These are phyloP conservation scores for Suillus subluteus DNA, from an alignment of 768 basidiomycete species.

Conservation along the genomic window DNA sequence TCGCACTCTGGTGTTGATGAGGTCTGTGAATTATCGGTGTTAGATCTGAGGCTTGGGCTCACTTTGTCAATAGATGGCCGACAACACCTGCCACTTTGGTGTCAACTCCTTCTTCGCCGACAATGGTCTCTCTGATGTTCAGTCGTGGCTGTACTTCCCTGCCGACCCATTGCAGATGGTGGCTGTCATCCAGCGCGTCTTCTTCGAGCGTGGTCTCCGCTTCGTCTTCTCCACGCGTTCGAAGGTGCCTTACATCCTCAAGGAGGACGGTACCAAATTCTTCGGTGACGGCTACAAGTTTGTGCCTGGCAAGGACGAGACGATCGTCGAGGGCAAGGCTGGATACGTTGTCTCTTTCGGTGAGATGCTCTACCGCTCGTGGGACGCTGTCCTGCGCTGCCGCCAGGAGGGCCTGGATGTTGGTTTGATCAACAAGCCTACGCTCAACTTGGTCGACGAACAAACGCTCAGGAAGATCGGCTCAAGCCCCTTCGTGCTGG, in stretches of 20 bases:
- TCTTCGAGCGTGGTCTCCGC: conserved; percentile 82
- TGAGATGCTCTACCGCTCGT: conserved; percentile 84
- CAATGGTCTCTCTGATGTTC: conserved; percentile 81
- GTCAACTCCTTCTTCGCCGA: conserved; percentile 89
- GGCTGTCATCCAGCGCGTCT: conserved; percentile 73
- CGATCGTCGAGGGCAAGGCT: conserved; percentile 73
- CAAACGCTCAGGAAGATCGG: conserved; percentile 76
- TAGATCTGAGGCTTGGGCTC: neutral
- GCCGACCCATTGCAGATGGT: conserved; percentile 83
- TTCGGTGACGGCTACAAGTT: conserved; percentile 78
- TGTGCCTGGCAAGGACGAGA: conserved; percentile 83
- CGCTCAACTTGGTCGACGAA: conserved; percentile 84
- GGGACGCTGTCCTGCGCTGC: conserved; percentile 79
- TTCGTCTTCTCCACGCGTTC: conserved; percentile 90
- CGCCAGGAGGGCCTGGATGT: conserved; percentile 76
- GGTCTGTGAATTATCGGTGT: conserved; percentile 18
- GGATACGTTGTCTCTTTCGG: conserved; percentile 88
- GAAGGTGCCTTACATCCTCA: conserved; percentile 86
- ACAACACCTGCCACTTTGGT: conserved; percentile 67
- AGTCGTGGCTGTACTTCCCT: conserved; percentile 86
- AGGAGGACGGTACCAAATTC: conserved; percentile 70
- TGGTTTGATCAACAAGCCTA: conserved; percentile 86
- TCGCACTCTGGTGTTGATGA: conserved; percentile 88
- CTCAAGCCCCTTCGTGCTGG: conserved; percentile 73
- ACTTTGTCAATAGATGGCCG: conserved; percentile 49